Evolutionary conservation across 2,329 filamentous ascomycete species (phyloP).

Genomic region (Hirsutella thompsonii): DNA sequence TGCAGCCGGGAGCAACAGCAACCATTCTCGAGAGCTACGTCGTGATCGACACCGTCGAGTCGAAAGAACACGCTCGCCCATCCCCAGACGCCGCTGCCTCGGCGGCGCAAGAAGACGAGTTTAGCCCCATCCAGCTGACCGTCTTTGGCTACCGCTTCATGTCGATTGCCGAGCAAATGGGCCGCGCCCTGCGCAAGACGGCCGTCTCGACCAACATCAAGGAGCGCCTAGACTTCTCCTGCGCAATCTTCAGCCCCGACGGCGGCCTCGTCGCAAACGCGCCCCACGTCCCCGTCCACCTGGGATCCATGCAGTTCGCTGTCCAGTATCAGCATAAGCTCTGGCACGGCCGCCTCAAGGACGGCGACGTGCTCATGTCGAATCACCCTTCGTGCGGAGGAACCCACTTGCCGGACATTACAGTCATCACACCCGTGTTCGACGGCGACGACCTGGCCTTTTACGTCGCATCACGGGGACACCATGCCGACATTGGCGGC

Average conservation of each 20-base stretch:
- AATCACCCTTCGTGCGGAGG: constrained; percentile 22
- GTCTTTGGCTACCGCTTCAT: constrained; percentile 75
- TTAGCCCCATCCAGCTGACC: constrained; percentile 52
- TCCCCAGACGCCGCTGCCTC: background rate
- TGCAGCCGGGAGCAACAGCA: constrained; percentile 32
- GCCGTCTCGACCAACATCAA: constrained; percentile 69
- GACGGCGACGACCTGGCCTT: constrained; percentile 27
- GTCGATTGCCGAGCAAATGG: constrained; percentile 78
- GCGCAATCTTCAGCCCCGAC: constrained; percentile 63
- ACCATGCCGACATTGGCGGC: constrained; percentile 47
- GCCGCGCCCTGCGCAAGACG: constrained; percentile 63
- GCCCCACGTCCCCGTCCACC: constrained; percentile 62
- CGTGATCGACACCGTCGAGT: constrained; percentile 16
- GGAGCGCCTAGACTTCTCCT: constrained; percentile 70
- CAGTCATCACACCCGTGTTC: constrained; percentile 22
- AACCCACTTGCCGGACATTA: constrained; percentile 25
- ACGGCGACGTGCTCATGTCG: constrained; percentile 22
- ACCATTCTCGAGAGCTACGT: constrained; percentile 21
- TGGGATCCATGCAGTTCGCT: constrained; percentile 68
- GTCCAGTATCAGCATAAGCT: constrained; percentile 57
- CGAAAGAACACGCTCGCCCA: too few relatives aligned
- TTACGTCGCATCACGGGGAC: constrained; percentile 49
- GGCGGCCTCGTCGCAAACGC: constrained; percentile 64
- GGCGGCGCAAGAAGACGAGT: constrained; percentile 9
- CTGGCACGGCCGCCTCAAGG: constrained; percentile 37